Base-by-base conservation (phyloP, 768 basidiomycete genomes). In the Phlebiopsis flavidoalba region DNA sequence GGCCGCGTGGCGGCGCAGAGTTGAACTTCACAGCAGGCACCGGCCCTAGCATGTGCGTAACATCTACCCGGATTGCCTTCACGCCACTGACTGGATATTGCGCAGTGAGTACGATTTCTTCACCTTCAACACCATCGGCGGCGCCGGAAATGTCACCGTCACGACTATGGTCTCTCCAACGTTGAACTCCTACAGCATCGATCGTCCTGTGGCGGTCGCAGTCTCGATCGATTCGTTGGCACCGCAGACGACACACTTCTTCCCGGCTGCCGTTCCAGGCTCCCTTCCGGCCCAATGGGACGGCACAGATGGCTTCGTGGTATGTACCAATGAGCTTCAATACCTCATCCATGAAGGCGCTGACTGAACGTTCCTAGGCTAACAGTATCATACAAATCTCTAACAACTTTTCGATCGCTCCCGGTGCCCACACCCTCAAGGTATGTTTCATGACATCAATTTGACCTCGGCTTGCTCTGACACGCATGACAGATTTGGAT, bases 21-120 rank as follows among this genome's bases (percentile, higher is more conserved):
- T 69, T 74, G 5, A 83, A 82, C 69, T 88, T 86, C 71, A 77
- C 81, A 8, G 78, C 79, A 33, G 88, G 87, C n/a, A 67, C 76
- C 6, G 88, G 88, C 0, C 87, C 88, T 12, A 77, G 78, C 22
- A 65, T 88, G 83, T 85, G 62, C 63, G 82, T 69, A n/a, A 35
- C 12, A 40, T 60, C 47, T 35, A 53, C 45, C 48, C n/a, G 8
- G 49, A 40, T 49, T 36, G 33, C 35, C 1, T 53, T n/a, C 19
- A 36, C 17, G 43, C 49, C 37, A 17, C 36, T 46, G 8, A 56
- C 35, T 15, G 8, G 1, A 48, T 26, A 31, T 31, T 31, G 26
- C 35, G 5, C 63, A 84, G 83, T 55, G 81, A 85, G 70, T 89
- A 89, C 70, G 84, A 86, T 69, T 86, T 88, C 70, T 82, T 74